phyloP scores from a whole-genome alignment of 768 basidiomycete genomes.

The Kwoniella europaea region DNA sequence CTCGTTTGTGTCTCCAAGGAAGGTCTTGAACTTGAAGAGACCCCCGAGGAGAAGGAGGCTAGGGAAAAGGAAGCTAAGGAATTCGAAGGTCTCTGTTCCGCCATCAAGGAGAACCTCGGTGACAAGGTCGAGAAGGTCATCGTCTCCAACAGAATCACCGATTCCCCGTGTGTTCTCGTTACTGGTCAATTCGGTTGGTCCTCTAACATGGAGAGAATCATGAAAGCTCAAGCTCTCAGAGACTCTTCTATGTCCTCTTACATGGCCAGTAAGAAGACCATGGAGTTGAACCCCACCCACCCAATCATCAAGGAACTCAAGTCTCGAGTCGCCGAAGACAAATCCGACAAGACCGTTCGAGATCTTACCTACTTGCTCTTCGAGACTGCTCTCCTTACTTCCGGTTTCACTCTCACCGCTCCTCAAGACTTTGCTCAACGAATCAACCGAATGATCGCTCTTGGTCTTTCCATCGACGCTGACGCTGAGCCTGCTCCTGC shows the following conservation, averaged over 20 bases:
- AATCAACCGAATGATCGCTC: slow-evolving; percentile 95
- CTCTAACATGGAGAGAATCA: slow-evolving; percentile 99
- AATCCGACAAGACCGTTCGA: slow-evolving; percentile 96
- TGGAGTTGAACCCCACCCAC: slow-evolving; percentile 91
- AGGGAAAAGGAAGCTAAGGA: slow-evolving; percentile 84
- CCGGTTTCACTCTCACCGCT: slow-evolving; percentile 85
- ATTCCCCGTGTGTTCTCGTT: slow-evolving; percentile 95
- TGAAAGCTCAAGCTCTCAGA: slow-evolving; percentile 88
- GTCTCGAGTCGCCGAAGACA: slow-evolving; percentile 93
- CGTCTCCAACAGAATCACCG: slow-evolving; percentile 94
- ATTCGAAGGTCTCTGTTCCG: slow-evolving; percentile 85
- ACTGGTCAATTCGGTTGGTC: slow-evolving; percentile 99
- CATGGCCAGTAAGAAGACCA: slow-evolving; percentile 98
- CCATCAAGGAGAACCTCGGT: slow-evolving; percentile 97
- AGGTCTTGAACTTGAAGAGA: slow-evolving; percentile 98
- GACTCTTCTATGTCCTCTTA: slow-evolving; percentile 75
- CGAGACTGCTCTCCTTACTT: slow-evolving; percentile 86
- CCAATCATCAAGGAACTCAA: slow-evolving; percentile 94
- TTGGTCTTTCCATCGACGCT: slow-evolving; percentile 64
- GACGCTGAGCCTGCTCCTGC: slow-evolving; percentile 69
- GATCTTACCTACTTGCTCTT: slow-evolving; percentile 94
- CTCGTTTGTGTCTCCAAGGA: slow-evolving; percentile 98
- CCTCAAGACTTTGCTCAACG: slow-evolving; percentile 93
- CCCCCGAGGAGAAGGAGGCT: slow-evolving; percentile 90
- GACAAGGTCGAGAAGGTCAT: slow-evolving; percentile 99